phyloP scores from a whole-genome alignment of 306 rosid genomes.

The Astragalus membranaceus region DNA sequence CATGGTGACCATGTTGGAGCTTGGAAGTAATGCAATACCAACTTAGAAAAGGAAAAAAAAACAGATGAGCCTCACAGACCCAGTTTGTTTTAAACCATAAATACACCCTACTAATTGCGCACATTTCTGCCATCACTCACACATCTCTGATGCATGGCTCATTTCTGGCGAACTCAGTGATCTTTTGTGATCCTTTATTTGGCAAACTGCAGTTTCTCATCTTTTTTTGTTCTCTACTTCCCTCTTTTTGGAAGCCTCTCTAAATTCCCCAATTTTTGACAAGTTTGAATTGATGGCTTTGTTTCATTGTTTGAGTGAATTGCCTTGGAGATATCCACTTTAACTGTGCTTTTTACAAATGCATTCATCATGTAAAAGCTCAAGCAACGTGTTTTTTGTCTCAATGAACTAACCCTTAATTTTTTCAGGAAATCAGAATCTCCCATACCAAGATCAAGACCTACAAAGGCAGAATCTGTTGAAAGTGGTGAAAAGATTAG shows the following conservation, averaged over 20 bases:
- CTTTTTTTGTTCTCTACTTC: background rate
- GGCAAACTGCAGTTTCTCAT: background rate
- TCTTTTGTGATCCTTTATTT: background rate
- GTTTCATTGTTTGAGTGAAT: no score
- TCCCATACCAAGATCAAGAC: no score
- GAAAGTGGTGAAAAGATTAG: no score
- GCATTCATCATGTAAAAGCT: no score
- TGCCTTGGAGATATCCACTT: no score
- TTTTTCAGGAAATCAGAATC: no score
- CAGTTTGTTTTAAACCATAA: background rate
- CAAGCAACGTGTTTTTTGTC: no score
- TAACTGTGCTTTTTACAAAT: no score
- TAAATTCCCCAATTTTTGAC: background rate
- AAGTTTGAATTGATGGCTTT: no score
- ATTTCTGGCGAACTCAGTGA: background rate
- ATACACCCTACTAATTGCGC: background rate
- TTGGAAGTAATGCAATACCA: background rate
- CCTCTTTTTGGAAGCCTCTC: background rate
- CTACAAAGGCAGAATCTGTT: no score
- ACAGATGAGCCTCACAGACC: background rate
- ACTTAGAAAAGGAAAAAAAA: background rate
- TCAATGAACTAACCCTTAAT: no score
- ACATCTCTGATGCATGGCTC: background rate
- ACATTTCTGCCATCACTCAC: background rate
- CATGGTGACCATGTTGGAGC: background rate